Base-by-base conservation (phyloP, 2,329 filamentous ascomycete genomes). In the Alternaria gansuensis region DNA sequence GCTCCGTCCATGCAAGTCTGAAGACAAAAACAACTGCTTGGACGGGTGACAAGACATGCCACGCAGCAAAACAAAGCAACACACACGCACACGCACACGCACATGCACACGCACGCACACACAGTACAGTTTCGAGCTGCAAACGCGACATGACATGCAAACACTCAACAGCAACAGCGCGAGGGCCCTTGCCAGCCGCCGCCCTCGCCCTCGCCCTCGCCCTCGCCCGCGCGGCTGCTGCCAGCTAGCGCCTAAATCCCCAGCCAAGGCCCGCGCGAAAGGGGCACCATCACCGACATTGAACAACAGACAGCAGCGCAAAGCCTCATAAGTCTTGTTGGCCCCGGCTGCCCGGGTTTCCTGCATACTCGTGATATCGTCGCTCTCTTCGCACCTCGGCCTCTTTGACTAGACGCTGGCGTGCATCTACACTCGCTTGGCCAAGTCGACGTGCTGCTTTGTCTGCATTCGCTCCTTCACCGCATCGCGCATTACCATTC, bases 231-330 rank as follows among this genome's bases (percentile, higher is more conserved):
- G 33, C 31, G 36, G 46, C 59, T 41, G 36, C 24, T 21, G 36
- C 24, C n/a, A 64, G 65, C 62, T 71, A 71, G 68, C 68, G 67
- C 68, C 64, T 49, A 21, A 51, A 48, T 48, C 29, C 60, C 62
- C 53, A 45, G 67, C 64, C 67, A 68, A 69, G 65, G 51, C 55
- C 21, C 39, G 33, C 21, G 60, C 60, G 63, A 70, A 70, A 72
- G 69, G 71, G 69, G 68, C 52, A 51, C 58, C 66, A 66, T 64
- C 57, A 66, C 68, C 65, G 65, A 71, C 65, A 68, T 69, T 67
- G 67, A 62, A 44, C 51, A 44, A 54, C 28, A 51, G 43, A 54
- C 28, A 51, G 43, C 54, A 57, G 29, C 44, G 31, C 21, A 34
- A 23, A 48, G 54, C 56, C 57, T 59, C 59, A 66, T 64, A 64